These are phyloP conservation scores for Cyberlindnera xishuangbannaensis DNA, from an alignment of 805 yeast species.

Conservation along the genomic window DNA sequence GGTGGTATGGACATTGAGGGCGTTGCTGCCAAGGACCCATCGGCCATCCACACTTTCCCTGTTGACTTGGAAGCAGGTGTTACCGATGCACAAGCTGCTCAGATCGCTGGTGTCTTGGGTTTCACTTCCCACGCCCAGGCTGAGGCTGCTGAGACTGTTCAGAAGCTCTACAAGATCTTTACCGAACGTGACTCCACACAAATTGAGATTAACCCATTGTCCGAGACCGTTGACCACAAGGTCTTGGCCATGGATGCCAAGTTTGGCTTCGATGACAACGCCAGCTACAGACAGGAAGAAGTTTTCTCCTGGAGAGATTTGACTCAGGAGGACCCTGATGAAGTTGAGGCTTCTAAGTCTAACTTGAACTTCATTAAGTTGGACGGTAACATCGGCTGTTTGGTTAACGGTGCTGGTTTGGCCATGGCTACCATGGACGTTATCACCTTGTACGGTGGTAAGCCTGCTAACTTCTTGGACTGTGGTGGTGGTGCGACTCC, in stretches of 20 bases:
- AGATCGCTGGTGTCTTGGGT: constrained; percentile 76
- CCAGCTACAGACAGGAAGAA: constrained; percentile 90
- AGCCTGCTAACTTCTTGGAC: constrained; percentile 98
- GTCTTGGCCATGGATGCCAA: constrained; percentile 99
- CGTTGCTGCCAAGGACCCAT: constrained; percentile 88
- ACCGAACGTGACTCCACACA: constrained; percentile 93
- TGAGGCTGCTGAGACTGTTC: constrained; percentile 83
- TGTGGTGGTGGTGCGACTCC: constrained; percentile 99
- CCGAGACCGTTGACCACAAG: constrained; percentile 84
- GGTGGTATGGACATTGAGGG: constrained; percentile 99
- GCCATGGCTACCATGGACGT: constrained; percentile 99
- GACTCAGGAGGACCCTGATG: constrained; percentile 97
- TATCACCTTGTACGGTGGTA: constrained; percentile 96
- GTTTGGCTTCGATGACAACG: constrained; percentile 96
- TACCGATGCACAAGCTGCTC: constrained; percentile 65
- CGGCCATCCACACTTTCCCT: constrained; percentile 83
- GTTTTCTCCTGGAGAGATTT: constrained; percentile 95
- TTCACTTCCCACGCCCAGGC: constrained; percentile 71
- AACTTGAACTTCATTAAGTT: constrained; percentile 95
- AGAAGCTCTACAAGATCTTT: constrained; percentile 85
- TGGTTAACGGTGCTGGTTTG: constrained; percentile 99
- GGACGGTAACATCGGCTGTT: constrained; percentile 97
- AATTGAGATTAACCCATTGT: constrained; percentile 96
- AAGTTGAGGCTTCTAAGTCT: constrained; percentile 83
- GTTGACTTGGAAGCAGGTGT: constrained; percentile 76